phyloP scores from a whole-genome alignment of 441 rosid genomes.

The Brassica hybrid region DNA sequence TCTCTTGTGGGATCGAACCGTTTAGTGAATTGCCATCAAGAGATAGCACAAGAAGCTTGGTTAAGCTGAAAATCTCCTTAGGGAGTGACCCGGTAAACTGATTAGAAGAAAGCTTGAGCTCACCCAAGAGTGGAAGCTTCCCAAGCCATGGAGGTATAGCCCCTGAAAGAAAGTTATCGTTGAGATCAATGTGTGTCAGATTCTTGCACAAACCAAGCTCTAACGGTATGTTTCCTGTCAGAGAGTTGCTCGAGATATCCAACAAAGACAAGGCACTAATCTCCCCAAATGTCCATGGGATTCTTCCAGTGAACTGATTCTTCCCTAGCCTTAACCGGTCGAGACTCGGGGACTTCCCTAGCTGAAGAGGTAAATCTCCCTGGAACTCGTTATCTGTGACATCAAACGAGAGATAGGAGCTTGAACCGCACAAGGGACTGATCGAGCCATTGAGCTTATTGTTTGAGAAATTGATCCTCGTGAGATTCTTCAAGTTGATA shows the following conservation, averaged over 20 bases:
- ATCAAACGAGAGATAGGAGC: slow-evolving; percentile 67
- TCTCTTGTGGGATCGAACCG: slow-evolving; percentile 66
- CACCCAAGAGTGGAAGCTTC: slow-evolving; percentile 69
- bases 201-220: slow-evolving; percentile 61
- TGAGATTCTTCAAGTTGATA: slow-evolving; percentile 63
- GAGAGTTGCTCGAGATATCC: slow-evolving; percentile 77
- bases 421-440: slow-evolving; percentile 68
- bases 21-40: slow-evolving; percentile 68
- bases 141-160: slow-evolving; percentile 81
- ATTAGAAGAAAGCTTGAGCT: slow-evolving; percentile 83
- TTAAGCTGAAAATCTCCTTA: slow-evolving; percentile 67
- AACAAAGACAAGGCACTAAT: slow-evolving; percentile 67
- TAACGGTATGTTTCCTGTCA: slow-evolving; percentile 58
- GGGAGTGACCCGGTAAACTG: slow-evolving; percentile 68
- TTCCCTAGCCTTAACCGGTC: slow-evolving; percentile 79
- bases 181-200: slow-evolving; percentile 72
- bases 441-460: slow-evolving; percentile 75
- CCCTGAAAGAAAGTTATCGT: slow-evolving; percentile 63
- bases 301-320: slow-evolving; percentile 68
- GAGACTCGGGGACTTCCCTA: slow-evolving; percentile 63
- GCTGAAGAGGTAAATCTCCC: slow-evolving; percentile 62
- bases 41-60: slow-evolving; percentile 70
- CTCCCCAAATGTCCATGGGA: slow-evolving; percentile 67
- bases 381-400: slow-evolving; percentile 80
- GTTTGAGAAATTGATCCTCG: slow-evolving; percentile 79